These are phyloP conservation scores for Vitis hybrid DNA, from an alignment of 177 flowering plant species.

Conservation along the genomic window DNA sequence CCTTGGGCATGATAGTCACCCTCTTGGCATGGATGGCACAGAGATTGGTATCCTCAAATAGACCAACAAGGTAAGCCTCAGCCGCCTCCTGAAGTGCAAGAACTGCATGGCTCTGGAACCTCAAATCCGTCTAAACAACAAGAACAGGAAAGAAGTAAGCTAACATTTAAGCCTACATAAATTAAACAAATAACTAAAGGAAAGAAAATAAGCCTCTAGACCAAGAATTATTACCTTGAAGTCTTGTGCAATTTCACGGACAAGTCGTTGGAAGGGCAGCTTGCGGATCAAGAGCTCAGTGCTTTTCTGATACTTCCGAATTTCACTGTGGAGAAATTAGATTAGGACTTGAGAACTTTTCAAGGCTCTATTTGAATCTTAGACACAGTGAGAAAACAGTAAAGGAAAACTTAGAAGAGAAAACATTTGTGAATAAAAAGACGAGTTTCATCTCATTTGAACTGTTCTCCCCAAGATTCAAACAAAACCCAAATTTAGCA, in stretches of 20 bases:
- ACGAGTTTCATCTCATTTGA: no score
- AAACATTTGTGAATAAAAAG: no score
- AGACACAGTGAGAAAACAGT: no score
- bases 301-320: slow-evolving; percentile 29
- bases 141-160: neutral
- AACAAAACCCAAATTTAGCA: neutral
- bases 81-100: slow-evolving; percentile 12
- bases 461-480: neutral
- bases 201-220: neutral
- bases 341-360: no score
- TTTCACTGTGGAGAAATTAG: slow-evolving; percentile 13
- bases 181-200: neutral
- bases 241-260: slow-evolving; percentile 24
- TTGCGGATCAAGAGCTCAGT: slow-evolving; percentile 34
- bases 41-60: slow-evolving; percentile 21
- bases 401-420: no score
- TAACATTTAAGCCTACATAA: neutral
- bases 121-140: slow-evolving; percentile 10
- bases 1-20: slow-evolving; percentile 37
- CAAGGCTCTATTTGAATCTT: no score
- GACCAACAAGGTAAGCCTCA: slow-evolving; percentile 15
- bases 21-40: slow-evolving; percentile 26
- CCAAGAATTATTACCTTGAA: slow-evolving; percentile 10
- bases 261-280: slow-evolving; percentile 24
- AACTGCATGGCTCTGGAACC: slow-evolving; percentile 14